phyloP scores from a whole-genome alignment of 75 land plant genomes.

The Pinus tabuliformis region DNA sequence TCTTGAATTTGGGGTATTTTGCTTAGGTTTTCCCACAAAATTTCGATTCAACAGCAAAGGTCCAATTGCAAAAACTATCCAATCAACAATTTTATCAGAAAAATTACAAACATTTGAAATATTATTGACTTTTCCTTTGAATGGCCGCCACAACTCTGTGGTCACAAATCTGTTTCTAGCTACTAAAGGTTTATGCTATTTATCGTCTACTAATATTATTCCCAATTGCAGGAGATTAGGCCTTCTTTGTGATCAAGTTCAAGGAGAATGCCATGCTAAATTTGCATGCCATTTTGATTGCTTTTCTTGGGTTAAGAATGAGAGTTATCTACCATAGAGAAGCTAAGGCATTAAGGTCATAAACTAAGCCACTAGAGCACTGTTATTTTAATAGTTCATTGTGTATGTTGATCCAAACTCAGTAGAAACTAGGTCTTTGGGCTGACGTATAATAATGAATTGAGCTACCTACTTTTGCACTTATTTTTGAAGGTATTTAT shows the following conservation, averaged over 20 bases:
- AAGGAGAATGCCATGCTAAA: constrained; percentile 96
- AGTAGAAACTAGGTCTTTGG: background rate
- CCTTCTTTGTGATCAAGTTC: constrained; percentile 70
- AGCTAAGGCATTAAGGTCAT: constrained; percentile 96
- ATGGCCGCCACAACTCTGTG: no score
- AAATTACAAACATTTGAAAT: no score
- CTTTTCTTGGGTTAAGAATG: constrained; percentile 99
- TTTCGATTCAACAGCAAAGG: constrained; percentile 33
- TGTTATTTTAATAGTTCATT: background rate
- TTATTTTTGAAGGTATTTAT: background rate
- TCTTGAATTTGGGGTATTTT: constrained; percentile 97
- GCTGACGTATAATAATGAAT: background rate
- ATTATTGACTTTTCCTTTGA: no score
- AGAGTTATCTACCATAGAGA: constrained; percentile 98
- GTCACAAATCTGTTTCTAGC: background rate
- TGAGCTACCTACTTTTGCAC: background rate
- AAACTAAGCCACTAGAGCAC: background rate
- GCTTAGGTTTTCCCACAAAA: constrained; percentile 90
- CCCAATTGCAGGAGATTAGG: constrained; percentile 73
- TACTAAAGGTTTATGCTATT: background rate
- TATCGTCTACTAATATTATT: background rate
- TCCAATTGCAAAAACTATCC: no score
- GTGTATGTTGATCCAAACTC: background rate
- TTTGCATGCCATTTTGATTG: constrained; percentile 98
- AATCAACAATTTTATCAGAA: no score